Base-by-base conservation (phyloP, 257 asterid genomes). In the Capsicum rhomboideum region DNA sequence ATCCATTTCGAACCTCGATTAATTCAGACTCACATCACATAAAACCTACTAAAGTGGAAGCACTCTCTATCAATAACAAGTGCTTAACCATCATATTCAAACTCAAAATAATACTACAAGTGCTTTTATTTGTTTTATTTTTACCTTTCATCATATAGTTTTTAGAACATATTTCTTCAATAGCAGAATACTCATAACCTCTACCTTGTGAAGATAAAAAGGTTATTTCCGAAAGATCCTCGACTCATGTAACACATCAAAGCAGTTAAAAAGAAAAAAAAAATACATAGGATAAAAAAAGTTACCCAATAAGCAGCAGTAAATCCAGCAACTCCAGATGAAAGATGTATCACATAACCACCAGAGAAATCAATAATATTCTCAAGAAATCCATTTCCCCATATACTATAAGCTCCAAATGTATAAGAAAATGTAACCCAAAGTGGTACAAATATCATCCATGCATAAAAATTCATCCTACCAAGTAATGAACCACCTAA, bases 251-350 rank as follows among this genome's bases (percentile, higher is more conserved):
- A 59, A 59, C 3, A 3, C 31, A 58, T 58, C 14, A 21, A 59
- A 58, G 3, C 0, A 59, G 17, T 21, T 12, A 16, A 53, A 16
- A 53, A 16, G 2, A 4, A 2, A 17, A 6, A 17, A 6, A n/a
- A 68, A 4, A 20, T 31, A 59, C 34, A 0, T 3, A 29, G 78
- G 18, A 13, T 29, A 23, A 40, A 29, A 5, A 23, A 54, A 56
- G 82, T 84, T 90, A 94, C 98, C 98, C 97, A 93, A 82, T 91
- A 93, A 74, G 97, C 98, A 50, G 97, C 97, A 17, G 97, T 92
- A 78, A 93, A 91, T 71, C 97, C 97, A 53, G 97, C 97, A 0
- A 90, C 92, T 0, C 98, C 98, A 6, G 98, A 92, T 37, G 95
- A 90, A 8, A 93, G 82, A 82, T 93, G 97, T 13, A 93, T 89